Conservation (phyloP, 805 yeast genomes). For the Yamadazyma scolyti region DNA sequence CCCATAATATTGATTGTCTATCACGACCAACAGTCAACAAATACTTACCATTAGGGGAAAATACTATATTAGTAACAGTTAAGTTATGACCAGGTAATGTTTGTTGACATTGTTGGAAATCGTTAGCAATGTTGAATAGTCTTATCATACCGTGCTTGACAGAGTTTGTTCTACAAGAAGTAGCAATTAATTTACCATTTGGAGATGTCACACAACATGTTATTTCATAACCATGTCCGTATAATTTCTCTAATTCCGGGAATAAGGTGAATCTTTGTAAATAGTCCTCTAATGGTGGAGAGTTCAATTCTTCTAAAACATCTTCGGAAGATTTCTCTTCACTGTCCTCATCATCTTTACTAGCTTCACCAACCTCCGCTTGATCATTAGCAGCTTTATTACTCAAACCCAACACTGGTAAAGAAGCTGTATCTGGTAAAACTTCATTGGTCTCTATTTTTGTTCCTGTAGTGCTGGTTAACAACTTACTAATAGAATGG, state of each 20-base stretch:
- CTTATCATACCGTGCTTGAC: slow-evolving; percentile 83
- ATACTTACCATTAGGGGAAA: slow-evolving; percentile 63
- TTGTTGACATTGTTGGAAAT: slow-evolving; percentile 44
- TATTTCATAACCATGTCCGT: slow-evolving; percentile 97
- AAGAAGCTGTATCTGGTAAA: slow-evolving; percentile 79
- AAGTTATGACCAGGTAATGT: slow-evolving; percentile 67
- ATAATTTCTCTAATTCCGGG: slow-evolving; percentile 92
- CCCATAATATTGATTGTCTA: slow-evolving; percentile 79
- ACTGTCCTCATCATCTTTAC: slow-evolving; percentile 35
- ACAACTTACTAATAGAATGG: slow-evolving; percentile 61
- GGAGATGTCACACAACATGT: slow-evolving; percentile 72
- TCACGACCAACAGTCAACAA: slow-evolving; percentile 84
- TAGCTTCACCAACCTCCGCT: slow-evolving; percentile 34
- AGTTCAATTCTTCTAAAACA: slow-evolving; percentile 39
- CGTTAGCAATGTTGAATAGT: slow-evolving; percentile 59
- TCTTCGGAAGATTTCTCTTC: slow-evolving; percentile 33
- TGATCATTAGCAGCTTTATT: slow-evolving; percentile 74
- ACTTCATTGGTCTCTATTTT: slow-evolving; percentile 17
- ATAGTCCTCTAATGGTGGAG: slow-evolving; percentile 87
- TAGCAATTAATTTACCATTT: slow-evolving; percentile 63
- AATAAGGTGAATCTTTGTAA: slow-evolving; percentile 87
- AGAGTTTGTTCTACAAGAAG: slow-evolving; percentile 88
- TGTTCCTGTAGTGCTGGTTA: slow-evolving; percentile 53
- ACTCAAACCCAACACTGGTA: slow-evolving; percentile 91
- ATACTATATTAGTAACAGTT: slow-evolving; percentile 80